These are phyloP conservation scores for Malbranchea zuffiana DNA, from an alignment of 2,329 filamentous ascomycete species.

Conservation along the genomic window DNA sequence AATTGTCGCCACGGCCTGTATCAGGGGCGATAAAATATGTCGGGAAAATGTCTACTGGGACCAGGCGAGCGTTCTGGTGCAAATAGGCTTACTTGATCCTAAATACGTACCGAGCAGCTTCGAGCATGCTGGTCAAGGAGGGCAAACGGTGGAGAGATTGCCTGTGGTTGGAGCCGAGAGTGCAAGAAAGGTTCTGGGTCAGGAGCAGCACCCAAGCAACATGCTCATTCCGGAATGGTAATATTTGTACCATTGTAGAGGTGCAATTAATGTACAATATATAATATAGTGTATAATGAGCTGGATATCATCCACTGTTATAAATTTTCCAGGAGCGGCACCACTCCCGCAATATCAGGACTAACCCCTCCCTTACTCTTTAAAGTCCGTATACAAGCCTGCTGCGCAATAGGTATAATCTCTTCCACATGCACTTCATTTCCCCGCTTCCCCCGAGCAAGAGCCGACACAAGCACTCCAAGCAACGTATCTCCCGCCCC, in stretches of 20 bases:
- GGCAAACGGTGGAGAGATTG: constrained; percentile 19
- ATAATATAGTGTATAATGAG: too few species aligned
- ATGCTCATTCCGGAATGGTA: constrained; percentile 2
- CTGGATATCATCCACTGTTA: background rate
- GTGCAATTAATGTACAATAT: background rate
- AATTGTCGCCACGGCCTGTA: constrained; percentile 46
- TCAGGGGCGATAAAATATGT: constrained; percentile 41
- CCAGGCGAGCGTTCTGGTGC: constrained; percentile 50
- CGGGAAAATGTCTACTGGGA: constrained; percentile 53
- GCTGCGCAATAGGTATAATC: constrained; percentile 69
- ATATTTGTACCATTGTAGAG: background rate
- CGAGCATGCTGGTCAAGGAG: constrained; percentile 2
- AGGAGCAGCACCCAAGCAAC: constrained; percentile 17
- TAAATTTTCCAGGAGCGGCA: constrained; percentile 9
- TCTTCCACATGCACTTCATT: constrained; percentile 44
- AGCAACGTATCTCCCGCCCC: constrained; percentile 90
- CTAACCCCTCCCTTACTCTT: constrained; percentile 62
- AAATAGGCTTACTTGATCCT: constrained; percentile 48
- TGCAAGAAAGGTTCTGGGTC: constrained; percentile 24
- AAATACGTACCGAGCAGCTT: constrained; percentile 41
- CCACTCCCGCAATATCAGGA: constrained; percentile 21
- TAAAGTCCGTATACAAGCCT: constrained; percentile 67
- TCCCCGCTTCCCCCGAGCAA: constrained; percentile 46
- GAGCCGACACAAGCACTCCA: constrained; percentile 68
- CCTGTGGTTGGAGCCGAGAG: constrained; percentile 29